phyloP scores from a whole-genome alignment of 371 early-diverging fungal genomes.

The Apophysomyces trapeziformis region DNA sequence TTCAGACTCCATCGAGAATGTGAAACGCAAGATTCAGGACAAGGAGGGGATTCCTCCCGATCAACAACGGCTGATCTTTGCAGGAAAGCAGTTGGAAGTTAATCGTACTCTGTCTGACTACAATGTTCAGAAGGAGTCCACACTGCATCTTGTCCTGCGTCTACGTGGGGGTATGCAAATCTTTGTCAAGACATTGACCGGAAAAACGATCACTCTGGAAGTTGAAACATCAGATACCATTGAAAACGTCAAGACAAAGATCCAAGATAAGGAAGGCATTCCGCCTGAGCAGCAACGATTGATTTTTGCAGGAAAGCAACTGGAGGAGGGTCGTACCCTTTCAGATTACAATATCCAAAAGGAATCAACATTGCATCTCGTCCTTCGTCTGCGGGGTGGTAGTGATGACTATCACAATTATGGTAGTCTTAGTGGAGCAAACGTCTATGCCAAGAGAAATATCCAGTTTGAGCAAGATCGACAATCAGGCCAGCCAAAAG shows the following conservation, averaged over 20 bases:
- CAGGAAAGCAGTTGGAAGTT: slow-evolving; percentile 98
- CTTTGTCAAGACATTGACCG: slow-evolving; percentile 85
- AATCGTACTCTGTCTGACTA: slow-evolving; percentile 80
- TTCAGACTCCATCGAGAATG: slow-evolving; percentile 87
- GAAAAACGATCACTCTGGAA: slow-evolving; percentile 94
- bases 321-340: slow-evolving; percentile 81
- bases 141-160: slow-evolving; percentile 94
- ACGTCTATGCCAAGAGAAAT: slow-evolving; percentile 90
- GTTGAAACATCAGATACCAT: slow-evolving; percentile 90
- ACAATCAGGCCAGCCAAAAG: slow-evolving; percentile 94
- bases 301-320: slow-evolving; percentile 95
- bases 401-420: not conserved
- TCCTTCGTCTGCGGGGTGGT: slow-evolving; percentile 90
- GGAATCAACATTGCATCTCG: slow-evolving; percentile 91
- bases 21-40: slow-evolving; percentile 93
- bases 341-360: slow-evolving; percentile 69
- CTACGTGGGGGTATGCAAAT: slow-evolving; percentile 75
- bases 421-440: slow-evolving; percentile 73
- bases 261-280: slow-evolving; percentile 96
- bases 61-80: slow-evolving; percentile 98
- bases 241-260: slow-evolving; percentile 91
- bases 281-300: slow-evolving; percentile 96
- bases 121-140: slow-evolving; percentile 90
- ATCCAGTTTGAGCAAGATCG: slow-evolving; percentile 97
- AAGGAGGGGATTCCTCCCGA: slow-evolving; percentile 98